Evolutionary conservation across 495 filamentous ascomycete genomes (phyloP).

Genomic region (Penicillium lagena): DNA sequence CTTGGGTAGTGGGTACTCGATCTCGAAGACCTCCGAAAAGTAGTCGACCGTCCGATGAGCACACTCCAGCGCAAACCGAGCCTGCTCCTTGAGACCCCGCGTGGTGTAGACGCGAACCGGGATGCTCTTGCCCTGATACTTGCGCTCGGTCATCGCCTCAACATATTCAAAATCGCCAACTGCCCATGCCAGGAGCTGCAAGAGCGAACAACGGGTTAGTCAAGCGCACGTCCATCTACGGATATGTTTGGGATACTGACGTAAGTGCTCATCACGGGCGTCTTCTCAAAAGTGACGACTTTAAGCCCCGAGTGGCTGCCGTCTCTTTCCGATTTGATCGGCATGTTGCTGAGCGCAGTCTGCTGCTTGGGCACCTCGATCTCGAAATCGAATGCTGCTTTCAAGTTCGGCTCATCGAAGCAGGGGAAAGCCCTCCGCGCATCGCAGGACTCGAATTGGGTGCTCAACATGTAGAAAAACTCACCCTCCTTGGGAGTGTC

Average conservation of each 20-base stretch:
- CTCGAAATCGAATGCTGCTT: slow-evolving; percentile 88
- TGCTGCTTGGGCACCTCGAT: slow-evolving; percentile 85
- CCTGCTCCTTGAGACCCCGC: slow-evolving; percentile 81
- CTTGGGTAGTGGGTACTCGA: slow-evolving; percentile 95
- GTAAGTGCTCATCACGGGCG: slow-evolving; percentile 96
- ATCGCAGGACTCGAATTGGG: slow-evolving; percentile 96
- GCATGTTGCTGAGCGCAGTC: slow-evolving; percentile 92
- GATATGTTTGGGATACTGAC: slow-evolving; percentile 21
- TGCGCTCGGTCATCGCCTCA: slow-evolving; percentile 77
- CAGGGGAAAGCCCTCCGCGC: slow-evolving; percentile 91
- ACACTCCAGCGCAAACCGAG: slow-evolving; percentile 76
- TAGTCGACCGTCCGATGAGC: slow-evolving; percentile 87
- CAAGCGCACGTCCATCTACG: not conserved
- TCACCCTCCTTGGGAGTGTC: slow-evolving; percentile 74
- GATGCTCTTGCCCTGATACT: slow-evolving; percentile 81
- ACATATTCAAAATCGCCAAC: slow-evolving; percentile 96
- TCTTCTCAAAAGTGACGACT: slow-evolving; percentile 75
- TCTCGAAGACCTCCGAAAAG: slow-evolving; percentile 87
- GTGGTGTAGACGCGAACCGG: slow-evolving; percentile 97
- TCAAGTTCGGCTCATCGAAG: slow-evolving; percentile 96
- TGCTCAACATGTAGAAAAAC: slow-evolving; percentile 88
- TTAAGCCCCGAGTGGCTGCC: slow-evolving; percentile 59
- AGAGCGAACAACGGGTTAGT: slow-evolving; percentile 2
- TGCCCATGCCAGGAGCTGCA: slow-evolving; percentile 82
- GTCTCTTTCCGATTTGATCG: slow-evolving; percentile 60